phyloP scores from a whole-genome alignment of 202 grass and related monocot species.

The Carex arenaria region DNA sequence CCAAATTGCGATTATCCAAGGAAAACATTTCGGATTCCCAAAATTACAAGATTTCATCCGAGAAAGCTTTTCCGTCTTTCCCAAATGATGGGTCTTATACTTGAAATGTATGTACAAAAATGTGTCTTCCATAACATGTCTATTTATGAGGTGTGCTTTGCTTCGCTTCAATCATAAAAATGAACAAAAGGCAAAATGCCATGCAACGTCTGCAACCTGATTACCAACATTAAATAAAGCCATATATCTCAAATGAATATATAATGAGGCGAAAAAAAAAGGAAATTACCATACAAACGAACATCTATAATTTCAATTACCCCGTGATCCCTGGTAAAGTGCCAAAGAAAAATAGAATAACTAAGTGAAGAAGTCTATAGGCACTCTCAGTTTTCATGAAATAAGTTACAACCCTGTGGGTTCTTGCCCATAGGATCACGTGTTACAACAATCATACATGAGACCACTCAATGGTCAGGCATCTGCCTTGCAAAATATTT shows the following conservation, averaged over 20 bases:
- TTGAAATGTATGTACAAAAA: not conserved
- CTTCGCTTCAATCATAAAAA: not conserved
- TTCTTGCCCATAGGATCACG: not conserved
- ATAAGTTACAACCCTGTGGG: not conserved
- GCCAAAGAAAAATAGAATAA: not conserved
- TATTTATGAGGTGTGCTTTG: not conserved
- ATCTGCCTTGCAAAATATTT: conserved; percentile 12
- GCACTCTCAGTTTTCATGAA: not conserved
- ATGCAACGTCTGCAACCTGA: not conserved
- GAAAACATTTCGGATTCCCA: not conserved
- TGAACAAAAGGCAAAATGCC: not conserved
- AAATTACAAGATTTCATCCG: not conserved
- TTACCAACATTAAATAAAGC: not conserved
- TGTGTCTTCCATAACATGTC: not conserved
- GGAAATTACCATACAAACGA: not conserved
- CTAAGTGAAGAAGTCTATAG: not conserved
- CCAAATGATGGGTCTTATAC: too few relatives aligned
- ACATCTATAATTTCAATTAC: not conserved
- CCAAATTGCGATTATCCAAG: not conserved
- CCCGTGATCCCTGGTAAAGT: not conserved
- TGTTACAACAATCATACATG: conserved; percentile 11
- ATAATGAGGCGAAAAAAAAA: not conserved
- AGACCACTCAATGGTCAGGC: conserved; percentile 1
- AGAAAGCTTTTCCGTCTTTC: not conserved
- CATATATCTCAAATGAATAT: not conserved